Conservation (phyloP, 371 early-diverging fungal species). For the Apophysomyces sp. region DNA sequence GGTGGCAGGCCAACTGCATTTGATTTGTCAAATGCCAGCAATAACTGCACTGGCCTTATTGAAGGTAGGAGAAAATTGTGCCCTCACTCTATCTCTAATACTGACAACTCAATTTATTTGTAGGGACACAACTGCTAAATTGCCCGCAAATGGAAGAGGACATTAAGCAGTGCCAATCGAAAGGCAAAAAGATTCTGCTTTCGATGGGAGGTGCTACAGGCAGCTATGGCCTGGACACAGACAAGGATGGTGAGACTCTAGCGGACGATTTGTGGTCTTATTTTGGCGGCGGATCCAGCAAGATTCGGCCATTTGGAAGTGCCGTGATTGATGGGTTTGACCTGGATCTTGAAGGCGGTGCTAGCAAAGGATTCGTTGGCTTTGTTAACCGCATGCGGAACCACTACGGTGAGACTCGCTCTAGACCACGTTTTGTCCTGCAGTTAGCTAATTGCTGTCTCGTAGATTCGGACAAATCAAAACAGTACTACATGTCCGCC, state of each 20-base stretch:
- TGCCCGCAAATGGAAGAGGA: conserved; percentile 61
- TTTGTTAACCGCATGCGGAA: conserved; percentile 41
- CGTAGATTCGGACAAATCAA: conserved; percentile 14
- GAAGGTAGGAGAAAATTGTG: neutral
- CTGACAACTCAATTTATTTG: conserved; percentile 2
- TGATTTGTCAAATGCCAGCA: conserved; percentile 56
- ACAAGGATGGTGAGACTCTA: conserved; percentile 44
- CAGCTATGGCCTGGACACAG: conserved; percentile 52
- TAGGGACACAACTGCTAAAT: conserved; percentile 49
- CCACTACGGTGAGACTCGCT: conserved; percentile 14
- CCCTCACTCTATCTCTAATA: too few relatives aligned
- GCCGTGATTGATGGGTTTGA: conserved; percentile 45
- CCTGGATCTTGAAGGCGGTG: conserved; percentile 44
- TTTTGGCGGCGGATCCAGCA: conserved; percentile 53
- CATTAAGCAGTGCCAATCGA: conserved; percentile 54
- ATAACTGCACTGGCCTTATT: conserved; percentile 6
- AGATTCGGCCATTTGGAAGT: conserved; percentile 27
- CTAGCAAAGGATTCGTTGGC: conserved; percentile 38
- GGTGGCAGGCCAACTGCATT: conserved; percentile 1
- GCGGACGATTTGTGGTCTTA: conserved; percentile 64
- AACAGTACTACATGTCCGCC: conserved; percentile 37
- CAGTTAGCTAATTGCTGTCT: conserved; percentile 1
- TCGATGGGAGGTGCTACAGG: conserved; percentile 68
- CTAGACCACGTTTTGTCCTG: neutral
- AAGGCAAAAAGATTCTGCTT: conserved; percentile 50